A percentile compares a stretch with the other conserved stretches of the same genome.
phyloP scores from a whole-genome alignment of 352 stramenopile genomes.

The Pythium sp. region DNA sequence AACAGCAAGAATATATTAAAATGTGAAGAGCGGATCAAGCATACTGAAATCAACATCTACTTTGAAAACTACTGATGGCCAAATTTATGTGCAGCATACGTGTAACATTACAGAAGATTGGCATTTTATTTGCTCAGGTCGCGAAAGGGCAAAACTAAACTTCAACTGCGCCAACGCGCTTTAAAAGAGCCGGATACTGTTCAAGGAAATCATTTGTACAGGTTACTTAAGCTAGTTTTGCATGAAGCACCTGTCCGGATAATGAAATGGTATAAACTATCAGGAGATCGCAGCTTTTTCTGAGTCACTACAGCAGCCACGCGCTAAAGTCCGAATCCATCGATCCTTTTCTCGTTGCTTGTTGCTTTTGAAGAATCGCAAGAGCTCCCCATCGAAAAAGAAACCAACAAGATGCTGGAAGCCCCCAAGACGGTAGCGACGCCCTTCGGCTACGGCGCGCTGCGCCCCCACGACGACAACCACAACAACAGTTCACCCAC shows the following conservation, averaged over 20 bases:
- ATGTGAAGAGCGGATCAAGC: not conserved
- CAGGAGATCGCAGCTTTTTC: not conserved
- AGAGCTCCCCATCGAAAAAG: not conserved
- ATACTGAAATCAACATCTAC: not conserved
- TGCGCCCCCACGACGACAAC: slow-evolving; percentile 26
- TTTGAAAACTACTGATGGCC: not conserved
- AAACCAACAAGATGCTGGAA: slow-evolving; percentile 21
- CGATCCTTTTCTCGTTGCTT: not conserved
- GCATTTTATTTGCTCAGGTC: not conserved
- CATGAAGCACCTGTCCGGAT: not conserved
- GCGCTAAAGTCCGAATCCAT: not conserved
- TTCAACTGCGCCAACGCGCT: not conserved
- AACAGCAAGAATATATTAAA: not conserved
- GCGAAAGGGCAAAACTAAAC: slow-evolving; percentile 9
- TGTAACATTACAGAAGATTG: not conserved
- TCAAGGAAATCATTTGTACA: not conserved
- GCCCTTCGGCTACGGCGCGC: slow-evolving; percentile 64
- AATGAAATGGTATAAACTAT: not conserved
- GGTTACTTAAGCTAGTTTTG: not conserved
- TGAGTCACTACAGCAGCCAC: not conserved
- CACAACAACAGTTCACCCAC: not conserved
- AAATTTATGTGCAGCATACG: not conserved
- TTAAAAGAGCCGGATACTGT: not conserved
- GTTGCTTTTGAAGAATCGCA: not conserved
- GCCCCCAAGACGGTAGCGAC: slow-evolving; percentile 46